Conservation (phyloP, 371 early-diverging fungal species). For the Mucor indicus region DNA sequence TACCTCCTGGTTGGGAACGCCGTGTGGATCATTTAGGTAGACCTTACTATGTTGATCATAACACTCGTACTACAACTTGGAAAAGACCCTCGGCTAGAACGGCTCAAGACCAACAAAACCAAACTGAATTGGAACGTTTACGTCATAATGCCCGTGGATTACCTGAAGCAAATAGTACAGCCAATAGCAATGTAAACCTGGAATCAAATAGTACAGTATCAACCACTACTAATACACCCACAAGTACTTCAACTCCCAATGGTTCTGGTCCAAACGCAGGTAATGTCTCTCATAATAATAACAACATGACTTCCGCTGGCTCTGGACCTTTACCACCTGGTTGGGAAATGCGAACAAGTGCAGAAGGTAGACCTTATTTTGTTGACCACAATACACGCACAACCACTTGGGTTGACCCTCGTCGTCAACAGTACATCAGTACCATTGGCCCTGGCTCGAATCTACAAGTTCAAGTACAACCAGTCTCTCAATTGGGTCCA, state of each 20-base stretch:
- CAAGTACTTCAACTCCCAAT: background rate
- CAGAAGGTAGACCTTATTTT: constrained; percentile 93
- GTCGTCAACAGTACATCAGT: constrained; percentile 67
- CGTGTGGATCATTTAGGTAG: constrained; percentile 68
- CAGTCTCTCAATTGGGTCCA: constrained; percentile 80
- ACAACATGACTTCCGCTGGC: constrained; percentile 64
- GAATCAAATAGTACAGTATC: too few species aligned
- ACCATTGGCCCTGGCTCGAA: constrained; percentile 54
- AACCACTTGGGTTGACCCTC: constrained; percentile 95
- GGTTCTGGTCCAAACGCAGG: background rate
- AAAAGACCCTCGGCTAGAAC: constrained; percentile 58
- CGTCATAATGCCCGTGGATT: constrained; percentile 80
- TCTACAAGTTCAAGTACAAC: constrained; percentile 67
- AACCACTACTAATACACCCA: too few species aligned
- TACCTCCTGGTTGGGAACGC: constrained; percentile 64
- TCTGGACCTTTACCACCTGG: constrained; percentile 91
- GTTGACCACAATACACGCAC: constrained; percentile 98
- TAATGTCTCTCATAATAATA: constrained; percentile 41
- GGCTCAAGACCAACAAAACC: constrained; percentile 53
- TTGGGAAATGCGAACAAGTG: constrained; percentile 88
- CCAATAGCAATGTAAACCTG: too few species aligned
- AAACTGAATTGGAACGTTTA: constrained; percentile 71
- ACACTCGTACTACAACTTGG: constrained; percentile 73
- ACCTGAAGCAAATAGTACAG: constrained; percentile 51
- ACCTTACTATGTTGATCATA: constrained; percentile 74